Evolutionary conservation across 495 filamentous ascomycete genomes (phyloP).

Genomic region (Lepraria neglecta): DNA sequence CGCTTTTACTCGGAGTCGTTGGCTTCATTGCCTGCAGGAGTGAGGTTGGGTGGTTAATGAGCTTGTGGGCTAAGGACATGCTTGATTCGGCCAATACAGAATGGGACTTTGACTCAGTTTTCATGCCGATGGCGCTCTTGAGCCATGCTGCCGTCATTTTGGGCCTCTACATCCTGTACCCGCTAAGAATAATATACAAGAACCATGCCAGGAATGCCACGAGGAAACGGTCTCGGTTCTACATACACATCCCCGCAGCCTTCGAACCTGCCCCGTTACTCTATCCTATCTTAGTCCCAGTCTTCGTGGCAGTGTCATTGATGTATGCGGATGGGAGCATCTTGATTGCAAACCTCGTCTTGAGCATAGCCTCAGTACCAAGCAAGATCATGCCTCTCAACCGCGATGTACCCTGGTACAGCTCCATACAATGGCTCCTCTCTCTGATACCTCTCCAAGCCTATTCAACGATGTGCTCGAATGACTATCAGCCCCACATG

Average conservation of each 20-base stretch:
- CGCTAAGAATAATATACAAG: constrained; percentile 33
- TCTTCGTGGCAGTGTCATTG: constrained; percentile 74
- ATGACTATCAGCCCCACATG: background rate
- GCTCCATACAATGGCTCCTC: constrained; percentile 65
- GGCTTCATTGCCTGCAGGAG: constrained; percentile 19
- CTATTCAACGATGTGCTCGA: constrained; percentile 29
- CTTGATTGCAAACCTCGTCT: constrained; percentile 70
- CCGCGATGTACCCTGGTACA: constrained; percentile 47
- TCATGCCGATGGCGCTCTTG: constrained; percentile 40
- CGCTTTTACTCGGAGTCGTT: constrained; percentile 34
- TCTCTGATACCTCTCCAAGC: constrained; percentile 56
- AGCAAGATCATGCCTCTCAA: constrained; percentile 60
- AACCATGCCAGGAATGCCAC: constrained; percentile 11
- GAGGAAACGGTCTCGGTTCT: constrained; percentile 17
- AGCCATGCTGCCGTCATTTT: constrained; percentile 38
- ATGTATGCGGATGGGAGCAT: constrained; percentile 47
- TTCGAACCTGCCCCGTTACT: constrained; percentile 91
- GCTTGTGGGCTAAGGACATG: background rate
- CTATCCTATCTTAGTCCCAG: constrained; percentile 71
- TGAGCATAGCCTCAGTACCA: constrained; percentile 74
- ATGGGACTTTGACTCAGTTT: background rate
- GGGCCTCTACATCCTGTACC: constrained; percentile 45
- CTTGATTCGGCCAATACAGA: background rate
- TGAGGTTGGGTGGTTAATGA: constrained; percentile 6
- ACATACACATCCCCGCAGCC: constrained; percentile 53